Evolutionary conservation across 31 red algal species (phyloP).

Genomic region (Porphyra umbilicalis): DNA sequence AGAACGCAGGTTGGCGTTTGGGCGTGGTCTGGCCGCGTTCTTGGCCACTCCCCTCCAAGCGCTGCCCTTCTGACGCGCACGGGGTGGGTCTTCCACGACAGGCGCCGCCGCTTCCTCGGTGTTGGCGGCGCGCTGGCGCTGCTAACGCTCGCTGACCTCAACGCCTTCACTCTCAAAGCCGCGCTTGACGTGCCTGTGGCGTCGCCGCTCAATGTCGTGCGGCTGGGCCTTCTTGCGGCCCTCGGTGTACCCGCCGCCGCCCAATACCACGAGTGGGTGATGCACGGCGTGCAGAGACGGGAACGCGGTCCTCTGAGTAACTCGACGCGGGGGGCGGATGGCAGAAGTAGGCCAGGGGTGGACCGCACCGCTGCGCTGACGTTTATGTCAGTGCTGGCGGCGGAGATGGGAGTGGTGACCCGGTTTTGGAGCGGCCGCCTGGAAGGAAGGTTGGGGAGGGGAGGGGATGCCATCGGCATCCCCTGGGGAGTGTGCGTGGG

Average conservation of each 20-base stretch:
- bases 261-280: not conserved
- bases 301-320: no score
- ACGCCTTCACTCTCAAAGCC: slow-evolving; percentile 56
- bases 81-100: no score
- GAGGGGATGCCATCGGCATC: not conserved
- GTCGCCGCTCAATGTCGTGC: slow-evolving; percentile 41
- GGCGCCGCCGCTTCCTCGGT: not conserved
- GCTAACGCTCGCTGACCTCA: slow-evolving; percentile 33
- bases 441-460: not conserved
- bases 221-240: slow-evolving; percentile 11
- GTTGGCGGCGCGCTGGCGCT: not conserved
- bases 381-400: not conserved
- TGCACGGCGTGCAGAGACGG: not conserved
- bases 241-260: slow-evolving; percentile 18
- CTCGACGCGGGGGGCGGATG: not conserved
- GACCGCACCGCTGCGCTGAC: not conserved
- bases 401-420: not conserved
- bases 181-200: slow-evolving; percentile 20
- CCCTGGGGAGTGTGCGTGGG: not conserved
- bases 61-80: no score
- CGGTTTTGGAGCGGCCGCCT: not conserved
- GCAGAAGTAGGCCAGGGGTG: not conserved
- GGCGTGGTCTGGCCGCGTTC: no score
- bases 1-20: no score
- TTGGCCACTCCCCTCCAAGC: no score